A percentile compares a stretch with the other conserved stretches of the same genome.
Conservation (phyloP, 805 yeast species). For the Wickerhamiella siamensis region DNA sequence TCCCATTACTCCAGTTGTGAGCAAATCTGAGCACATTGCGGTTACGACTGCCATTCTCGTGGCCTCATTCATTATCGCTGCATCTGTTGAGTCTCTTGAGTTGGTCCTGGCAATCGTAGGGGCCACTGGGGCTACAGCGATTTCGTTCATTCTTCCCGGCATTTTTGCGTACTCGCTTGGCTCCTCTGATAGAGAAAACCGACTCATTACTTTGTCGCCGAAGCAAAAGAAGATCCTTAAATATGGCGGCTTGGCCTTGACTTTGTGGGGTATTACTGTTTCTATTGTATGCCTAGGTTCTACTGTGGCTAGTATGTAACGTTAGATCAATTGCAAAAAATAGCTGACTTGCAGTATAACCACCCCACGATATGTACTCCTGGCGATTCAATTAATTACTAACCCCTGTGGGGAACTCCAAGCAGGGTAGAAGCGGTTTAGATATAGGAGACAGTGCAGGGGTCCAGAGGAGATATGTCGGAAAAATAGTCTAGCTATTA, state of each 20-base stretch:
- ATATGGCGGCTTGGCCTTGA: constrained; percentile 39
- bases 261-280: constrained; percentile 55
- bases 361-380: too few relatives aligned
- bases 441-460: too few relatives aligned
- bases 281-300: constrained; percentile 50
- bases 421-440: too few relatives aligned
- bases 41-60: constrained; percentile 34
- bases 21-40: constrained; percentile 22
- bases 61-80: constrained; percentile 48
- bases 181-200: constrained; percentile 24
- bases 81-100: constrained; percentile 58
- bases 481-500: too few relatives aligned
- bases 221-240: constrained; percentile 12
- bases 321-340: too few relatives aligned
- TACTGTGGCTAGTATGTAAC: constrained; percentile 17
- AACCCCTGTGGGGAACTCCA: too few relatives aligned
- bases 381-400: too few relatives aligned
- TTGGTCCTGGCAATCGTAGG: constrained; percentile 78
- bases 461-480: too few relatives aligned
- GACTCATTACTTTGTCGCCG: constrained; percentile 7
- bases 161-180: constrained; percentile 65
- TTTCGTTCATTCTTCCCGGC: constrained; percentile 83
- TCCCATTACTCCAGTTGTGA: neutral
- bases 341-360: too few relatives aligned
- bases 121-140: constrained; percentile 84